phyloP scores from a whole-genome alignment of 140 eudicot genomes.

The Stevia rebaudiana region DNA sequence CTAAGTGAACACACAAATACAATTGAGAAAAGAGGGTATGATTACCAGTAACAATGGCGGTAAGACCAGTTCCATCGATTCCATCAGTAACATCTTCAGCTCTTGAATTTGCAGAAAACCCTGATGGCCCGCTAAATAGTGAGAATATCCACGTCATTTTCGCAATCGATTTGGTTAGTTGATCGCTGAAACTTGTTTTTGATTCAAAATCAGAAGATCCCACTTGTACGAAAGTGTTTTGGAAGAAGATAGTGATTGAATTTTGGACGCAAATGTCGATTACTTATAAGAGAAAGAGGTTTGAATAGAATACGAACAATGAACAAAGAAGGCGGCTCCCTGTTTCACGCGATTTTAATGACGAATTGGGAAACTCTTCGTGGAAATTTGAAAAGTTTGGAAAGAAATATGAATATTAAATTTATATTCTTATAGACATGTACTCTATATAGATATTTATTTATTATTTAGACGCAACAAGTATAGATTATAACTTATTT shows the following conservation, averaged over 20 bases:
- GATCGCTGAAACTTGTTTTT: conserved; percentile 7
- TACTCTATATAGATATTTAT: too few relatives aligned
- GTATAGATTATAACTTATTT: too few relatives aligned
- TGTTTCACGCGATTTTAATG: conserved; percentile 19
- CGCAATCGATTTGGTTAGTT: not conserved
- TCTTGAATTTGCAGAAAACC: conserved; percentile 40
- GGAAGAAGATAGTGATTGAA: not conserved
- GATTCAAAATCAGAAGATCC: not conserved
- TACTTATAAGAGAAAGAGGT: conserved; percentile 7
- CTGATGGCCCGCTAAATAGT: conserved; percentile 34
- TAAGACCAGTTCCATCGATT: conserved; percentile 41
- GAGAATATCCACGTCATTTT: conserved; percentile 36
- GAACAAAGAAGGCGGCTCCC: conserved; percentile 13
- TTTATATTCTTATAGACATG: too few relatives aligned
- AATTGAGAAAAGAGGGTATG: not conserved
- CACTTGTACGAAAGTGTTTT: not conserved
- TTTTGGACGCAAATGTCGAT: not conserved
- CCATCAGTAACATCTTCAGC: conserved; percentile 48
- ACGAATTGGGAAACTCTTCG: not conserved
- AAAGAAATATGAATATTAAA: not conserved
- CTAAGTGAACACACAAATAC: not conserved
- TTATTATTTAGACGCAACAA: too few relatives aligned
- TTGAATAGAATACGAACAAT: not conserved
- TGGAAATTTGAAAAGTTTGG: conserved; percentile 8
- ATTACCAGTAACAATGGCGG: conserved; percentile 46